phyloP scores from a whole-genome alignment of 805 yeast species.

The Helenozyma rhizophorensis region DNA sequence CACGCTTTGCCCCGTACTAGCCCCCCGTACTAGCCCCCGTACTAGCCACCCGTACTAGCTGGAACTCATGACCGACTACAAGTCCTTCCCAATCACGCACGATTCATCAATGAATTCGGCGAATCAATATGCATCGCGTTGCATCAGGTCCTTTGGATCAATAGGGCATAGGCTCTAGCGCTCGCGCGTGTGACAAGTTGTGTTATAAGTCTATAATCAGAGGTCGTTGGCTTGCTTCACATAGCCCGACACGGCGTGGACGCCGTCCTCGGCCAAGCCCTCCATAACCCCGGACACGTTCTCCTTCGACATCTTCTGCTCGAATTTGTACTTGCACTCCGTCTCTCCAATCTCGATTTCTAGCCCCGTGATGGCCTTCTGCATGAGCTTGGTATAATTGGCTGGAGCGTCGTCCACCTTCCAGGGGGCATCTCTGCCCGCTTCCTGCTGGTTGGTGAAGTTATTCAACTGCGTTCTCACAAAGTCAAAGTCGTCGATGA shows the following conservation, averaged over 20 bases:
- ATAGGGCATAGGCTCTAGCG: too few relatives aligned
- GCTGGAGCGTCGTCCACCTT: constrained; percentile 55
- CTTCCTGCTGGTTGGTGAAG: constrained; percentile 47
- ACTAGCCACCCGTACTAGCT: too few relatives aligned
- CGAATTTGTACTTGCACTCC: constrained; percentile 56
- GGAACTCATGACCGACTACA: too few relatives aligned
- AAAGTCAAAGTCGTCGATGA: constrained; percentile 43
- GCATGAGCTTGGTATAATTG: constrained; percentile 35
- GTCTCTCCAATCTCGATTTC: constrained; percentile 44
- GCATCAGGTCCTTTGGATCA: too few relatives aligned
- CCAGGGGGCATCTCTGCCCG: constrained; percentile 43
- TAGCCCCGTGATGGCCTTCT: constrained; percentile 53
- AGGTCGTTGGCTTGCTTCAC: constrained; percentile 14
- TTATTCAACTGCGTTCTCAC: constrained; percentile 40
- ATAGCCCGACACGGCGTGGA: constrained; percentile 24
- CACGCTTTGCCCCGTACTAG: constrained; percentile 10
- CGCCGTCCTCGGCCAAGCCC: constrained; percentile 40
- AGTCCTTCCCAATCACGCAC: too few relatives aligned
- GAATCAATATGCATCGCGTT: too few relatives aligned
- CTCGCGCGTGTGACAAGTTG: too few relatives aligned
- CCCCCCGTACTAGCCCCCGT: not conserved
- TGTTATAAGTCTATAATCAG: constrained; percentile 1
- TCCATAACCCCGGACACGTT: constrained; percentile 51
- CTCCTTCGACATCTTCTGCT: constrained; percentile 41
- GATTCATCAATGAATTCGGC: too few relatives aligned